Conservation (phyloP, 805 yeast species). For the Lipomyces orientalis region DNA sequence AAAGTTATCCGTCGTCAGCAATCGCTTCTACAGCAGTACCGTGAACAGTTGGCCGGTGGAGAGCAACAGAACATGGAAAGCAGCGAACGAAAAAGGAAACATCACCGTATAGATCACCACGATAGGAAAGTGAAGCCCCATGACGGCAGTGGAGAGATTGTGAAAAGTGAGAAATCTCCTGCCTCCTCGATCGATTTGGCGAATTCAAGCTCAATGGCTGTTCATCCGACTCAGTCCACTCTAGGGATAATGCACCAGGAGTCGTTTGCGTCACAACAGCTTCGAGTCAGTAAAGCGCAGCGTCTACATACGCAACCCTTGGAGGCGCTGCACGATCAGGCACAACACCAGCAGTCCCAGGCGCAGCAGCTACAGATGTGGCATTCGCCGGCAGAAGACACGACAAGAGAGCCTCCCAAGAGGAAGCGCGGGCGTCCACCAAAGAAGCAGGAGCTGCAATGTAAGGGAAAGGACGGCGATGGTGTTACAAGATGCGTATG, state of each 20-base stretch:
- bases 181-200: background rate
- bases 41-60: conserved; percentile 14
- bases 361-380: conserved; percentile 5
- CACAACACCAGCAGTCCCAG: conserved; percentile 18
- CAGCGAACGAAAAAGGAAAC: background rate
- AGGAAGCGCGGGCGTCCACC: conserved; percentile 31
- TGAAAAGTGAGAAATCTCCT: background rate
- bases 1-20: conserved; percentile 28
- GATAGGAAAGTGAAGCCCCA: conserved; percentile 20
- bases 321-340: conserved; percentile 1
- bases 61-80: background rate
- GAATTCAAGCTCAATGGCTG: background rate
- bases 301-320: background rate
- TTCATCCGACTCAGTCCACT: background rate
- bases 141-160: conserved; percentile 17
- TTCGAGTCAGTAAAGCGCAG: background rate
- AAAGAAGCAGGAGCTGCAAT: conserved; percentile 8
- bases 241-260: background rate
- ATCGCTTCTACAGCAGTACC: conserved; percentile 12
- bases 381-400: background rate
- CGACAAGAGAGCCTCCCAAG: conserved; percentile 7
- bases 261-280: background rate
- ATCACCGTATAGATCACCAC: background rate
- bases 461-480: background rate
- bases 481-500: conserved; percentile 28